Percentiles rank a stretch among this genome's conserved stretches.
Conservation (phyloP, 148 eudicot genomes). For the Chenopodium berlandieri region DNA sequence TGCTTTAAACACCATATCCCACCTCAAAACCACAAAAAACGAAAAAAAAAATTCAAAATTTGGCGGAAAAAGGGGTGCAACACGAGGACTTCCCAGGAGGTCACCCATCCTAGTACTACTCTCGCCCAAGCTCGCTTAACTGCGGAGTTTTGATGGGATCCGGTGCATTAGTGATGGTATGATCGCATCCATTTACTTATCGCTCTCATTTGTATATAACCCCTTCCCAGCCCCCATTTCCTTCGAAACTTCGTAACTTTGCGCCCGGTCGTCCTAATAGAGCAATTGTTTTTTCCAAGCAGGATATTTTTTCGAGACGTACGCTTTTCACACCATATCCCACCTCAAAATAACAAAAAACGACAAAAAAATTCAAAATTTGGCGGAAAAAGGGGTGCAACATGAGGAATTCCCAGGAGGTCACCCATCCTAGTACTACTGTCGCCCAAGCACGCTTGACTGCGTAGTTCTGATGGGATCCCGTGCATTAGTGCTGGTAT, state of each 20-base stretch:
- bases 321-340: too few species aligned
- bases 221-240: too few species aligned
- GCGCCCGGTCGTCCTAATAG: too few species aligned
- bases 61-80: slow-evolving; percentile 40
- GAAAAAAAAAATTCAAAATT: too few species aligned
- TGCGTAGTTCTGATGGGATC: slow-evolving; percentile 58
- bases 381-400: slow-evolving; percentile 34
- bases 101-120: slow-evolving; percentile 47
- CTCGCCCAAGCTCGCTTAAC: slow-evolving; percentile 55
- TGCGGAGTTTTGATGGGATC: slow-evolving; percentile 60
- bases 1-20: too few species aligned
- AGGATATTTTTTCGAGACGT: too few species aligned
- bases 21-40: too few species aligned
- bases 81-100: slow-evolving; percentile 47
- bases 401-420: slow-evolving; percentile 64
- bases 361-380: too few species aligned
- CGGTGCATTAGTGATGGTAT: slow-evolving; percentile 61
- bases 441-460: slow-evolving; percentile 63
- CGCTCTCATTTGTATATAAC: too few species aligned
- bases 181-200: slow-evolving; percentile 33
- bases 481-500: slow-evolving; percentile 60
- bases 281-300: too few species aligned
- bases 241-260: too few species aligned
- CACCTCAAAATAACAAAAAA: too few species aligned
- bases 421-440: slow-evolving; percentile 64